Evolutionary conservation across 1,139 yeast species (phyloP), one percentile per base, ranked within the genome.

Genomic region (Magnusiomyces tetraspermus): DNA sequence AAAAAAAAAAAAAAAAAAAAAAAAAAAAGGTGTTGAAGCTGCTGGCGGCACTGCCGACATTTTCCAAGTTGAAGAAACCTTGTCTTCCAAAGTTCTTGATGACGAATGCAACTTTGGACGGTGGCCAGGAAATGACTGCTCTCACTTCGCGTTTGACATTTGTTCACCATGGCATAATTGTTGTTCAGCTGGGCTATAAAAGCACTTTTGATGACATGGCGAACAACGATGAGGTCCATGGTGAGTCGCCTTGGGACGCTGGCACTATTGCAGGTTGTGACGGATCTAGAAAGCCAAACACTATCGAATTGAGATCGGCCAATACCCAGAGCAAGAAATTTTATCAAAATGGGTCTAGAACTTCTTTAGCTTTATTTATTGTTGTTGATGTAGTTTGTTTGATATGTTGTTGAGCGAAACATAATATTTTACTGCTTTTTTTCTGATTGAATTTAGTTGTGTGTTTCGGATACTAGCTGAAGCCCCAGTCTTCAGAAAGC

Each of bases 191-290:
- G 61, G 95, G 95, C 65, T 86, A 81, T 75, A 81, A 79, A 61
- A 71, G 77, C 61, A 75, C 77, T 44, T 82, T 82, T 70, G 76
- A 76, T 49, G 76, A 76, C 61, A 68, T 82, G 59, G 69, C 85
- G 56, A 76, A 77, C 70, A 67, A 85, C 56, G 76, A 74, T 19
- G 89, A 85, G 73, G 77, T 80, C 55, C 94, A 84, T 67, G 95
- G 95, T 67, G 85, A 85, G 59, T 82, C 90, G 53, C 79, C 95
- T 54, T 86, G 92, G 89, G 95, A 95, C 71, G 89, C 95, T 51
- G 95, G 95, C 64, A 73, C 88, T 55, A 76, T 76, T 62, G 90
- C 95, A 41, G 90, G 82, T 61, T 76, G 77, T 55, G 92, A 84
- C 63, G 95, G 95, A 61, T 80, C 88, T 19, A 81, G 95, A 76